Evolutionary conservation across 2,329 filamentous ascomycete genomes (phyloP), one percentile per base, ranked within the genome.

Genomic region (Pseudopithomyces chartarum): DNA sequence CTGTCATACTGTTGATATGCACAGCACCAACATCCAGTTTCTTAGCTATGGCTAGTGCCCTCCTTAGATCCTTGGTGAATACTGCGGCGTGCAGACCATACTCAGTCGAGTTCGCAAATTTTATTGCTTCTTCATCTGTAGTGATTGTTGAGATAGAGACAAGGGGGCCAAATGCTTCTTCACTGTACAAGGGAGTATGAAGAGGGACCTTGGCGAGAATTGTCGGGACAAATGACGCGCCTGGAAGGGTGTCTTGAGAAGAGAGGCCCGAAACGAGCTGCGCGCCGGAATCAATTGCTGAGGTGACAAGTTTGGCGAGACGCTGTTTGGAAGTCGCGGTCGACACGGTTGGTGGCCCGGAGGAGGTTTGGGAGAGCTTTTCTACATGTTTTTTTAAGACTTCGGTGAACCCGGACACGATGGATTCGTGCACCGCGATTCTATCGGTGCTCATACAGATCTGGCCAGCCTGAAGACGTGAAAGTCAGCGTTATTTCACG

Each of bases 381-480:
- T 59, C 55, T 52, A 65, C 61, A 3, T 50, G 52, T 8, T 29
- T 33, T 36, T 64, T 65, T 15, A 69, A 33, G 12, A 32, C 20
- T 17, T 60, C 55, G 7, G 62, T 50, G 52, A 69, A 59, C 8
- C 42, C 32, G 12, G 29, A n/a, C 2, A 56, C 56, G 17, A 69
- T 61, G 33, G 48, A 45, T 13, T 38, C 39, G 22, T 67, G 63
- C 6, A 62, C 61, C 29, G 60, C 42, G 40, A 85, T 76, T 3
- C 83, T 39, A n/a, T 82, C 82, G 56, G 81, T 85, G 0, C 84
- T 83, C 66, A 84, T 80, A 69, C 85, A 88, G 2, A 81, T 78
- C 62, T 88, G 85, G 0, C 85, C 84, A 44, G 80, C 45, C 55
- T 62, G 44, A 13, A n/a, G 13, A 19, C 19, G 17, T 46, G 19